phyloP scores from a whole-genome alignment of 768 basidiomycete species.

The Glaciozyma martinii region DNA sequence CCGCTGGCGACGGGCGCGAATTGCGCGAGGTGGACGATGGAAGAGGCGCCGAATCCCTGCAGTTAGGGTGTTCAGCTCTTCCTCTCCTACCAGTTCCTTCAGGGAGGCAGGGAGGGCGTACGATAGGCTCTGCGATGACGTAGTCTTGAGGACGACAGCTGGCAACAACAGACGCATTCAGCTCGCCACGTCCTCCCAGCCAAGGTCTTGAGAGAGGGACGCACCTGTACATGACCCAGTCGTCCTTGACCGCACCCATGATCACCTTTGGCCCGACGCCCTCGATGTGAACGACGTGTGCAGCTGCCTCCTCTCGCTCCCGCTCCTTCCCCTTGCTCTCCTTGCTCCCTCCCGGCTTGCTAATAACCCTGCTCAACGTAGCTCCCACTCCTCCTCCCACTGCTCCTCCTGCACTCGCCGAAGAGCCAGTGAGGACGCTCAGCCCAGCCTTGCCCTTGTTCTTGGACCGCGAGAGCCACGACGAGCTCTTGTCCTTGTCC shows the following conservation, averaged over 20 bases:
- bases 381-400: too few species aligned
- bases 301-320: not conserved
- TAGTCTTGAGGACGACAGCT: not conserved
- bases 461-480: too few species aligned
- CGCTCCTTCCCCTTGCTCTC: not conserved
- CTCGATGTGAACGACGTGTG: not conserved
- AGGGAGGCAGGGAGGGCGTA: not conserved
- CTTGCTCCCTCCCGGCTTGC: not conserved
- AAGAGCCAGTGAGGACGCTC: not conserved
- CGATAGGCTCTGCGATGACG: not conserved
- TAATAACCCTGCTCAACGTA: too few species aligned
- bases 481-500: too few species aligned
- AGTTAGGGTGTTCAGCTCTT: not conserved
- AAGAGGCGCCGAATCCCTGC: slow-evolving; percentile 76
- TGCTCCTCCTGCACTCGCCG: not conserved
- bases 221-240: not conserved
- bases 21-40: slow-evolving; percentile 72
- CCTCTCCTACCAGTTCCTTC: not conserved
- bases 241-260: not conserved
- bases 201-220: too few species aligned
- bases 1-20: slow-evolving; percentile 47
- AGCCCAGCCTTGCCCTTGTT: not conserved
- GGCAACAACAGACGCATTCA: not conserved
- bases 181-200: not conserved
- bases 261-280: not conserved